Percentiles rank a stretch among this genome's conserved stretches.
Evolutionary conservation across 495 filamentous ascomycete species (phyloP).

Genomic region (Xylaria flabelliformis): DNA sequence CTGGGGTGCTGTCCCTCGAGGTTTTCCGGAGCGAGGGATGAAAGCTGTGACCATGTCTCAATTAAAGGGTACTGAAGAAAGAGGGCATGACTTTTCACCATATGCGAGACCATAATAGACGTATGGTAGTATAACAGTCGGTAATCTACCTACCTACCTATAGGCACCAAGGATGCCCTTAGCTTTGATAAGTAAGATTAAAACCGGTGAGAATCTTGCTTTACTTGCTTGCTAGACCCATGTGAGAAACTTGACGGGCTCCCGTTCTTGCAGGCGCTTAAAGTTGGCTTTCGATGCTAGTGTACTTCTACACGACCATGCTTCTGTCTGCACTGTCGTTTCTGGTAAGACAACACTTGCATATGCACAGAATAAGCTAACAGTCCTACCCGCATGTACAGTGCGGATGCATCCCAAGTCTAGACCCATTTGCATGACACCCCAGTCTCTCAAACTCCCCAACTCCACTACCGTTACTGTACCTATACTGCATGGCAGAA

Average conservation of each 20-base stretch:
- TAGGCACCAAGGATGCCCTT: background rate
- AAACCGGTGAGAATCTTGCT: background rate
- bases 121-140: too few species aligned
- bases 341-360: background rate
- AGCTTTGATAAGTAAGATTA: slow-evolving; percentile 17
- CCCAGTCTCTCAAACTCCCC: background rate
- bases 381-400: background rate
- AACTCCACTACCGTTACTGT: background rate
- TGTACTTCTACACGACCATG: background rate
- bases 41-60: background rate
- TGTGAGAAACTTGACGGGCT: background rate
- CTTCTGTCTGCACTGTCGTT: background rate
- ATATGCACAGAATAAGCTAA: slow-evolving; percentile 14
- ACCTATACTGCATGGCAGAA: background rate
- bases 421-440: background rate
- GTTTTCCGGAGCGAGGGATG: background rate
- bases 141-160: background rate
- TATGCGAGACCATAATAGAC: background rate
- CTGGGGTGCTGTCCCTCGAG: background rate
- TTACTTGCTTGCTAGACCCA: slow-evolving; percentile 9
- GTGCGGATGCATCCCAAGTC: slow-evolving; percentile 1
- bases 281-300: background rate
- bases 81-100: background rate
- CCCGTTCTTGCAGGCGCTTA: slow-evolving; percentile 13
- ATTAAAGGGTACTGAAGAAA: background rate